Evolutionary conservation across 208 protist species (phyloP), one percentile per base, ranked within the genome.

Genomic region (Blechomonas ayalai): DNA sequence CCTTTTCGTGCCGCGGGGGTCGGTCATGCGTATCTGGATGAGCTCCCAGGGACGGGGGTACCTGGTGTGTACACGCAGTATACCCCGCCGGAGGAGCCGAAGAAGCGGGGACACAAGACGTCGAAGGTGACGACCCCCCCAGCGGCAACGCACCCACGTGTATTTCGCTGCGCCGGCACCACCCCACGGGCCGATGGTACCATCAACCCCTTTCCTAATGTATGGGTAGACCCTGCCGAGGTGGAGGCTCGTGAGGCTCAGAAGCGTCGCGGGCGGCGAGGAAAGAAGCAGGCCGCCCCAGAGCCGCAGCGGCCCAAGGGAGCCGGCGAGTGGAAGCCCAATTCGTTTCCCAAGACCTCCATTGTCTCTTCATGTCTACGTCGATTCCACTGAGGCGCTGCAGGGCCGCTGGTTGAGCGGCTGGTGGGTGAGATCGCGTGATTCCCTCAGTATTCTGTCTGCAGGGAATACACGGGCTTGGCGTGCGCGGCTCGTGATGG

Each of bases 361-460:
- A 51, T 93, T 2, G 49, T 90, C 4, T 78, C 76, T 10, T 93
- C 84, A 0, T 86, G 73, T 44, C 68, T 93, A 32, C 76, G 74
- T 5, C 59, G 67, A 34, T 93, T 93, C 46, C 86, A 93, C 43
- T 92, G 53, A 59, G 8, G 25, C 28, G 36, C 24, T n/a, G n/a
- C n/a, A n/a, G n/a, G n/a, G n/a, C n/a, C n/a, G n/a, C n/a, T n/a
- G n/a, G n/a, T n/a, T n/a, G n/a, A n/a, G n/a, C n/a, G n/a, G n/a
- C n/a, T n/a, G n/a, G n/a, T n/a, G n/a, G n/a, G n/a, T n/a, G n/a
- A n/a, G n/a, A n/a, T n/a, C n/a, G n/a, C n/a, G n/a, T n/a, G n/a
- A n/a, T n/a, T n/a, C n/a, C n/a, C n/a, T n/a, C n/a, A n/a, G n/a
- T n/a, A n/a, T n/a, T n/a, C n/a, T n/a, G n/a, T n/a, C n/a, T n/a